phyloP scores from a whole-genome alignment of 805 yeast genomes.

The Komagataella kurtzmanii region DNA sequence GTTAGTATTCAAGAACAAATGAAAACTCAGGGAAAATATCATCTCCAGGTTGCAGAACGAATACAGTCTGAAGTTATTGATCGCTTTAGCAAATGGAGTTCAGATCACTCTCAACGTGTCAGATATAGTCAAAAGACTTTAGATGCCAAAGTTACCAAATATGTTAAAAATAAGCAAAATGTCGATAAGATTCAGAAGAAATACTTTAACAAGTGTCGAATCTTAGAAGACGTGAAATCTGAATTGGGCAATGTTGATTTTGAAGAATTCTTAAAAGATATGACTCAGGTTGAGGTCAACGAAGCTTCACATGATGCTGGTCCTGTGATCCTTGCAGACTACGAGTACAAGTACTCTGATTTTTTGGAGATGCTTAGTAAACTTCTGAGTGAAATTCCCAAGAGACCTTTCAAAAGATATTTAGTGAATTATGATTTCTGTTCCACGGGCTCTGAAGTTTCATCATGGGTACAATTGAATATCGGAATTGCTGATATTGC shows the following conservation, averaged over 20 bases:
- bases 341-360: conserved; percentile 6
- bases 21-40: conserved; percentile 43
- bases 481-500: conserved; percentile 31
- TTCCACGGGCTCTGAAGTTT: conserved; percentile 46
- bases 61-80: conserved; percentile 46
- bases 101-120: conserved; percentile 56
- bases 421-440: conserved; percentile 55
- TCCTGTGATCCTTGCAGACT: background rate
- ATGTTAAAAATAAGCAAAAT: conserved; percentile 28
- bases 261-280: conserved; percentile 17
- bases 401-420: conserved; percentile 42
- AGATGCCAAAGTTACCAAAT: conserved; percentile 34
- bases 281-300: conserved; percentile 5
- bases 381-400: conserved; percentile 36
- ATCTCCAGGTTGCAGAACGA: conserved; percentile 45
- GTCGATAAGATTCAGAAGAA: conserved; percentile 45
- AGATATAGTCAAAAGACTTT: conserved; percentile 45
- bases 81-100: conserved; percentile 68
- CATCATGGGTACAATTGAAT: conserved; percentile 42
- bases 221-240: conserved; percentile 50
- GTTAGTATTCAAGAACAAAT: conserved; percentile 42
- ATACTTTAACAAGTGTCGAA: conserved; percentile 68
- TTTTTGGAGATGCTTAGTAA: conserved; percentile 26
- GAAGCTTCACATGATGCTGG: conserved; percentile 2
- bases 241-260: conserved; percentile 24